Evolutionary conservation across 73 alveolate species (phyloP).

Genomic region (Paramecium octaurelia): DNA sequence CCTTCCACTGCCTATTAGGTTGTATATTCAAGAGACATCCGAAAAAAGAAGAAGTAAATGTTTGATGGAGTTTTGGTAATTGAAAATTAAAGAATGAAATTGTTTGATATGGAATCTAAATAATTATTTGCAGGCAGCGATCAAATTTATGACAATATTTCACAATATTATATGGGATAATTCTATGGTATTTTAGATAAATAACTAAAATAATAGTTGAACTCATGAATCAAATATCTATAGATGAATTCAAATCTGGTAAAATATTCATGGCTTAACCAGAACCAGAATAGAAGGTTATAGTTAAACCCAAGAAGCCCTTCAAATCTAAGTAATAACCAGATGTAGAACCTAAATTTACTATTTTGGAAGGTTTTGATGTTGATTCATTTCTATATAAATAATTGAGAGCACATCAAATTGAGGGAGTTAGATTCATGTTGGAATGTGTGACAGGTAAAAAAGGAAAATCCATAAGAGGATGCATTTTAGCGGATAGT

Average conservation of each 20-base stretch:
- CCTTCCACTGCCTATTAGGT: background rate
- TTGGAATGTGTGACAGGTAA: conserved; percentile 58
- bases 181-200: background rate
- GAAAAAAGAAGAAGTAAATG: background rate
- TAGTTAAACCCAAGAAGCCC: background rate
- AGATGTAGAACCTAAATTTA: conserved; percentile 53
- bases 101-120: background rate
- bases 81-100: background rate
- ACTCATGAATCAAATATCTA: background rate
- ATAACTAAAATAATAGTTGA: background rate
- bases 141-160: background rate
- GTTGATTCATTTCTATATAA: background rate
- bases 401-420: background rate
- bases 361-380: background rate
- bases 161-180: background rate
- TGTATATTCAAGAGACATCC: background rate
- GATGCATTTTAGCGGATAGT: conserved; percentile 70
- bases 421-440: background rate
- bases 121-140: background rate
- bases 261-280: background rate
- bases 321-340: background rate
- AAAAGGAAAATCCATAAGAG: conserved; percentile 40
- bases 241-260: background rate
- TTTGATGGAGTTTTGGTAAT: background rate
- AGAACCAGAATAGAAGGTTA: background rate